Evolutionary conservation across 495 filamentous ascomycete species (phyloP).

Genomic region (Penicillium subrubescens): DNA sequence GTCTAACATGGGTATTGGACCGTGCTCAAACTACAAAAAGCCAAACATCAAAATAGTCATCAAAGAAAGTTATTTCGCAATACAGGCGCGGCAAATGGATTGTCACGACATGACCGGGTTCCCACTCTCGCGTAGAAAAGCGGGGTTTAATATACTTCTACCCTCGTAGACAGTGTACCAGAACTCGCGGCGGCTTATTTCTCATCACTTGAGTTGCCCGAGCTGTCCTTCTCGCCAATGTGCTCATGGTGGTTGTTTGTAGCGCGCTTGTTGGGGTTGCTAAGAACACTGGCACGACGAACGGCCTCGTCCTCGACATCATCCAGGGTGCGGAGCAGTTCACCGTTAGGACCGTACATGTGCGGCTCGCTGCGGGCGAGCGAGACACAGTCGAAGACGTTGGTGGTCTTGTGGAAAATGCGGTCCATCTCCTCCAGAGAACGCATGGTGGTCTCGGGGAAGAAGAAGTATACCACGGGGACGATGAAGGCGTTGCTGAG

Average conservation of each 20-base stretch:
- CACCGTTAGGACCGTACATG: slow-evolving; percentile 71
- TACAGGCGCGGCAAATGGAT: not conserved
- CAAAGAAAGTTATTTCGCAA: not conserved
- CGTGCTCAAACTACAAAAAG: not conserved
- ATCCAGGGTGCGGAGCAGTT: slow-evolving; percentile 50
- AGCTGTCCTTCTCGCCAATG: slow-evolving; percentile 29
- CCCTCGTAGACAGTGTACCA: no score
- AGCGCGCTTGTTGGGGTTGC: slow-evolving; percentile 17
- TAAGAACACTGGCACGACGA: slow-evolving; percentile 34
- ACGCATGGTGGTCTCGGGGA: slow-evolving; percentile 72
- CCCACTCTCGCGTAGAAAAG: not conserved
- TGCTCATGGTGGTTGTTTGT: slow-evolving; percentile 25
- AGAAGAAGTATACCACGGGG: slow-evolving; percentile 72
- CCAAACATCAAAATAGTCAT: not conserved
- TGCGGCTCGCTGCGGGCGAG: slow-evolving; percentile 62
- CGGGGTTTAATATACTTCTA: not conserved
- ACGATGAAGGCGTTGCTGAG: slow-evolving; percentile 68
- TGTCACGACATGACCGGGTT: not conserved
- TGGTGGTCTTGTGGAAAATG: slow-evolving; percentile 68
- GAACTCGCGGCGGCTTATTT: slow-evolving; percentile 12
- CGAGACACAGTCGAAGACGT: slow-evolving; percentile 58
- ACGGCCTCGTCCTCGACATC: slow-evolving; percentile 43
- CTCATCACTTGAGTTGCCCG: slow-evolving; percentile 34
- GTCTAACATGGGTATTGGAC: slow-evolving; percentile 23
- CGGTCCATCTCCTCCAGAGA: slow-evolving; percentile 76